These are phyloP conservation scores for Candida berthetii DNA, from an alignment of 805 yeast species.

Conservation along the genomic window DNA sequence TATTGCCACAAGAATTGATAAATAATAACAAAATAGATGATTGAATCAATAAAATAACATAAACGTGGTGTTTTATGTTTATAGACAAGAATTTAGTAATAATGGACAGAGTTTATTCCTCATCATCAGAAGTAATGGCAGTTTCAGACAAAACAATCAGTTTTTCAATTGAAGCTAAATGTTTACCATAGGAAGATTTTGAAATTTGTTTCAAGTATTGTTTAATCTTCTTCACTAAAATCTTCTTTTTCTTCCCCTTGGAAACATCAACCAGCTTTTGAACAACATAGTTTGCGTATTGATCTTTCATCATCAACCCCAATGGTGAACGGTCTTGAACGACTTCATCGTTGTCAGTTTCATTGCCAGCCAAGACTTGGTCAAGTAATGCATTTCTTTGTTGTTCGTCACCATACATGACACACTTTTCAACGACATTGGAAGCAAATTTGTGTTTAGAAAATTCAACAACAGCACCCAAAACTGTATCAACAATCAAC, in stretches of 20 bases:
- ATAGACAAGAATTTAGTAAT: neutral
- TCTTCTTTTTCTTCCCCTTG: slow-evolving; percentile 59
- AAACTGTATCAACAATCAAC: slow-evolving; percentile 59
- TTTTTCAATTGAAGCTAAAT: slow-evolving; percentile 76
- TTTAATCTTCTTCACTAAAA: slow-evolving; percentile 68
- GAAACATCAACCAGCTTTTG: slow-evolving; percentile 88
- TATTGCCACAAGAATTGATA: neutral
- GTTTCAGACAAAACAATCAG: slow-evolving; percentile 19
- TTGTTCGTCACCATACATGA: slow-evolving; percentile 57
- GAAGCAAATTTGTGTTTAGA: slow-evolving; percentile 98
- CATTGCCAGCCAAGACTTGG: slow-evolving; percentile 56
- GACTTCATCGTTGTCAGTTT: slow-evolving; percentile 25
- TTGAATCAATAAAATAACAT: neutral
- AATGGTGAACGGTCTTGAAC: slow-evolving; percentile 66
- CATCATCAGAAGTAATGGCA: slow-evolving; percentile 18
- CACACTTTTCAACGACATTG: slow-evolving; percentile 93
- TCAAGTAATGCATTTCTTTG: slow-evolving; percentile 62
- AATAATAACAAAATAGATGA: neutral
- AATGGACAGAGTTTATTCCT: neutral
- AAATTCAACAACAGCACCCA: slow-evolving; percentile 66
- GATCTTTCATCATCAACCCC: slow-evolving; percentile 94
- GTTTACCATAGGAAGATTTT: slow-evolving; percentile 70
- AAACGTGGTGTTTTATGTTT: neutral
- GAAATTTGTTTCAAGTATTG: slow-evolving; percentile 74
- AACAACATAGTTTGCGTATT: slow-evolving; percentile 94